These are phyloP conservation scores for Arbutus unedo DNA, from an alignment of 148 eudicot genomes.

Conservation along the genomic window DNA sequence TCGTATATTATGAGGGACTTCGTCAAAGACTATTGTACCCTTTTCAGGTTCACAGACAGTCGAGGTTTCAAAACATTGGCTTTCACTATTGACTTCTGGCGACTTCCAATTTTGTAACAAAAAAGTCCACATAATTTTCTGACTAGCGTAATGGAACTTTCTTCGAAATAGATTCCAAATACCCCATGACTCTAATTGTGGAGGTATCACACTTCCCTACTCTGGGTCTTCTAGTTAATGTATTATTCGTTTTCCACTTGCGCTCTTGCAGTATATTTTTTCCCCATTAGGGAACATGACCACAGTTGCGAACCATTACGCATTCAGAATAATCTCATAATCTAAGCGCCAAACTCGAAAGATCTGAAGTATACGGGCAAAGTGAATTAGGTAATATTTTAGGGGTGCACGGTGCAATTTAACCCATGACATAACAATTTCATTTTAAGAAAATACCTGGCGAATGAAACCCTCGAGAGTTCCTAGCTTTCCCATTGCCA, in stretches of 20 bases:
- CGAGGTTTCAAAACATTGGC: not conserved
- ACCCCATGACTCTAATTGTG: not conserved
- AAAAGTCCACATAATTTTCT: not conserved
- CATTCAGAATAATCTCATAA: not conserved
- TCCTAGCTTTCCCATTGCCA: slow-evolving; percentile 50
- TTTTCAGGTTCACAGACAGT: not conserved
- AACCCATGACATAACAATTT: not conserved
- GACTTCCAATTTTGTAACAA: not conserved
- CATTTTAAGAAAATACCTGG: slow-evolving; percentile 25
- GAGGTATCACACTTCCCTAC: not conserved
- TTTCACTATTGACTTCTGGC: not conserved
- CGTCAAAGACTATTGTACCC: not conserved
- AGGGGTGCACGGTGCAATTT: too few relatives aligned
- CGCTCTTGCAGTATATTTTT: not conserved
- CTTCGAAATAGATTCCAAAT: not conserved
- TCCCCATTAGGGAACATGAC: not conserved
- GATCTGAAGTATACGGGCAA: not conserved
- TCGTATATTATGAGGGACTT: not conserved
- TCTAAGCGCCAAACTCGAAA: not conserved
- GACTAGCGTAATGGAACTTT: not conserved
- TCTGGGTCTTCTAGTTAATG: not conserved
- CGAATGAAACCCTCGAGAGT: slow-evolving; percentile 45
- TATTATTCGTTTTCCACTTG: not conserved
- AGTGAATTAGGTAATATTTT: not conserved
- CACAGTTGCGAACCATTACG: not conserved